Conservation (phyloP, 345 rosid genomes). For the Populus tremula region DNA sequence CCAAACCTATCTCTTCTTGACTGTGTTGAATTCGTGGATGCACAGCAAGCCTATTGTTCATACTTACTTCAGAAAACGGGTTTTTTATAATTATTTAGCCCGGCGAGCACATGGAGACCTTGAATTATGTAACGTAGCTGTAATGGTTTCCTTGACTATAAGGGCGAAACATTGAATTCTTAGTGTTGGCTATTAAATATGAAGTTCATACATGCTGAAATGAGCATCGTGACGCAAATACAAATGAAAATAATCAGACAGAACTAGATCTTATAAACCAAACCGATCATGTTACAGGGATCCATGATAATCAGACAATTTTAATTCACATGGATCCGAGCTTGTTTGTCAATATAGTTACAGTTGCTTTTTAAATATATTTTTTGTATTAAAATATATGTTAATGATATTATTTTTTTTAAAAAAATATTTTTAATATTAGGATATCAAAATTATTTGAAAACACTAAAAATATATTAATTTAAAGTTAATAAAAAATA, state of each 20-base stretch:
- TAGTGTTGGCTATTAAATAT: background rate
- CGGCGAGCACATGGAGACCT: background rate
- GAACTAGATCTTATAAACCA: background rate
- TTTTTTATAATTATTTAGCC: background rate
- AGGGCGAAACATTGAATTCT: background rate
- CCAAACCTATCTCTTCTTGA: background rate
- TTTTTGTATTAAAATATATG: no score
- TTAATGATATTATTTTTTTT: no score
- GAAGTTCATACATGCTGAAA: background rate
- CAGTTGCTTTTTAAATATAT: no score
- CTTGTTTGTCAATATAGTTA: accelerated
- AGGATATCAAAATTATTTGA: no score
- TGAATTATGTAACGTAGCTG: no score
- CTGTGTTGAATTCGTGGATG: background rate
- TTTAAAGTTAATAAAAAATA: no score
- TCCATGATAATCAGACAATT: background rate
- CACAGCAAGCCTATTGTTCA: background rate
- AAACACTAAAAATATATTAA: no score
- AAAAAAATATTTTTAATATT: no score
- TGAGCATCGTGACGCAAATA: no score
- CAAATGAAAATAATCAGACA: no score
- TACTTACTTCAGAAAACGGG: background rate
- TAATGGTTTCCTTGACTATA: background rate
- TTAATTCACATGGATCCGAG: background rate
- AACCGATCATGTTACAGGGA: no score